Evolutionary conservation across 169 alveolate genomes (phyloP).

Genomic region (Plasmodium fragile): DNA sequence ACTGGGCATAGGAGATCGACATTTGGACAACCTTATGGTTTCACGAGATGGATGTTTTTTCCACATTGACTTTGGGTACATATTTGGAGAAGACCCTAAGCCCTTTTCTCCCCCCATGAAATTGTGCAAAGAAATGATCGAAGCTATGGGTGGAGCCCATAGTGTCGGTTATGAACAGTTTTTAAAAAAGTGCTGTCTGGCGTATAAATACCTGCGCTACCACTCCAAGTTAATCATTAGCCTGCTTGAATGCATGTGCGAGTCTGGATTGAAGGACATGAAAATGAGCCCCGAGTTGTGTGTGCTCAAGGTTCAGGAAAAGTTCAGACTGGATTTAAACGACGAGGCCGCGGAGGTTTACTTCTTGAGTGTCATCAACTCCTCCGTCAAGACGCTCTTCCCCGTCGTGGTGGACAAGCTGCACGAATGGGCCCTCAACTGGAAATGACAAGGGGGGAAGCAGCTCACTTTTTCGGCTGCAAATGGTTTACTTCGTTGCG

Average conservation of each 20-base stretch:
- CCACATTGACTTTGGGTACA: conserved; percentile 99
- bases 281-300: conserved; percentile 79
- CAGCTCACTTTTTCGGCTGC: neutral
- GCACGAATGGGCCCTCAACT: conserved; percentile 92
- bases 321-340: conserved; percentile 87
- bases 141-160: conserved; percentile 94
- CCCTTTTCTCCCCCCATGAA: conserved; percentile 82
- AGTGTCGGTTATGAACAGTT: conserved; percentile 88
- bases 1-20: conserved; percentile 99
- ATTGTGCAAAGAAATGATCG: conserved; percentile 79
- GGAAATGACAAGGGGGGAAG: conserved; percentile 79
- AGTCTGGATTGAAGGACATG: conserved; percentile 94
- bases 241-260: conserved; percentile 93
- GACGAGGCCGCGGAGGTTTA: conserved; percentile 93
- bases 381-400: conserved; percentile 92
- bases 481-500: neutral
- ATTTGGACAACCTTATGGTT: conserved; percentile 97
- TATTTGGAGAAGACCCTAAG: conserved; percentile 93
- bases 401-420: conserved; percentile 92
- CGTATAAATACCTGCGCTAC: conserved; percentile 87
- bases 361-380: conserved; percentile 89
- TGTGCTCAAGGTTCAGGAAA: conserved; percentile 84
- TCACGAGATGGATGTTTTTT: conserved; percentile 94
- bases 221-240: conserved; percentile 91
- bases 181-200: conserved; percentile 85